Base-by-base conservation (phyloP, 345 rosid genomes). In the Physaria fendleri region DNA sequence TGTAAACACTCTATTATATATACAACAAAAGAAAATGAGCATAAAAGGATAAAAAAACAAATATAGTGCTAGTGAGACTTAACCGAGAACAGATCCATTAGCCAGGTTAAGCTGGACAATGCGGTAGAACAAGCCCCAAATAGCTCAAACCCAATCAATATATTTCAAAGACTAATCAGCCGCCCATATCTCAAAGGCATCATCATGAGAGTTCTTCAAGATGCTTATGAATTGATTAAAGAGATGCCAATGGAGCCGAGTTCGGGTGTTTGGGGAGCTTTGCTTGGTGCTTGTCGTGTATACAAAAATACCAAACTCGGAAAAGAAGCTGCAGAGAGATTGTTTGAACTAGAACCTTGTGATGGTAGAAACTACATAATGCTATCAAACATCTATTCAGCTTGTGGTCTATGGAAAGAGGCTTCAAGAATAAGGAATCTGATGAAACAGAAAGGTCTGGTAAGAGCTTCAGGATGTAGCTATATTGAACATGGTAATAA, bases 261-360 rank as follows among this genome's bases (percentile, higher is more conserved):
- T 69, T 70, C 84, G 35, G 82, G 79, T 59, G 85, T 85, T 24
- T 88, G 90, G 90, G 93, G 90, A 47, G 85, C 96, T 56, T n/a
- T 81, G 58, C 81, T 88, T 46, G 83, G 84, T 76, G 88, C 90
- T 45, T 88, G 90, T 29, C 77, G 90, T 69, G 68, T 82, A 40
- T 61, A 75, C 38, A 58, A 77, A 38, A 65, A 81, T 16, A 49
- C 59, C 47, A 67, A 75, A 45, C 78, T 82, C 27, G 90, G 85
- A 0, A 66, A 48, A 59, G 70, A 78, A 79, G 87, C 72, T 16
- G 81, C 84, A 4, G 85, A 85, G 71, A 50, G 59, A 54, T 46
- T 87, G 68, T 68, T 81, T 64, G 71, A 68, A 45, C 30, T 85
- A 59, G 88, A 82, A 6, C 82, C 92, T 14, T 74, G 54, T 17